Evolutionary conservation across 805 yeast species (phyloP), one percentile per base, ranked within the genome.

Genomic region (Ogataea pini): DNA sequence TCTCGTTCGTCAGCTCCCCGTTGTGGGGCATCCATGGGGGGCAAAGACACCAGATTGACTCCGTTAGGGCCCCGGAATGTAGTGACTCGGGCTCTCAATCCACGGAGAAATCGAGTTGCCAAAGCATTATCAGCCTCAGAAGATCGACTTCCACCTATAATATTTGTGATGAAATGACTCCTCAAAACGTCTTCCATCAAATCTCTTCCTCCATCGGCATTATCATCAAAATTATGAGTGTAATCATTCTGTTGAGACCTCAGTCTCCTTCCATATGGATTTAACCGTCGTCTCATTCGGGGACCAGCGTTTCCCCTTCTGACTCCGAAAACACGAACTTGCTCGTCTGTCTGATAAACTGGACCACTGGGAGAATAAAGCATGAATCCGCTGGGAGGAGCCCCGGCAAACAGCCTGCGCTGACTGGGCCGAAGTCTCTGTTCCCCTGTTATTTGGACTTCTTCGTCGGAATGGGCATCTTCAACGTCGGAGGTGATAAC

Each of bases 371-470:
- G 59, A 6, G 49, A 38, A 31, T 56, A 51, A 14, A 56, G 20
- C 25, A 47, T 42, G 31, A 47, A 51, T 2, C 59, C 56, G 6
- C 47, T 24, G 7, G 54, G 42, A 19, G 49, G 48, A 13, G 43
- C 41, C 29, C 52, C 51, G 14, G 56, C 51, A 19, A 54, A 42
- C 9, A 47, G 44, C 12, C 58, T 31, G 25, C 40, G 50, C 14
- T 51, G 49, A 24, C 37, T 28, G 7, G 53, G 51, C 3, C 42
- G 51, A 7, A 56, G 38, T n/a, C 28, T 38, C 12, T 56, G 54
- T 41, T 58, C 64, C 18, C 64, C 59, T 3, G 58, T 49, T 20
- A 60, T 48, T 32, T 58, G 51, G 10, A 61, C 51, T 6, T 61
- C 64, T 22, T 56, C 64, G 33, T 60, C 62, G 3, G 52, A 48